These are phyloP conservation scores for Helicosporidium sp. DNA, from an alignment of 139 green algal genomes.

Conservation along the genomic window DNA sequence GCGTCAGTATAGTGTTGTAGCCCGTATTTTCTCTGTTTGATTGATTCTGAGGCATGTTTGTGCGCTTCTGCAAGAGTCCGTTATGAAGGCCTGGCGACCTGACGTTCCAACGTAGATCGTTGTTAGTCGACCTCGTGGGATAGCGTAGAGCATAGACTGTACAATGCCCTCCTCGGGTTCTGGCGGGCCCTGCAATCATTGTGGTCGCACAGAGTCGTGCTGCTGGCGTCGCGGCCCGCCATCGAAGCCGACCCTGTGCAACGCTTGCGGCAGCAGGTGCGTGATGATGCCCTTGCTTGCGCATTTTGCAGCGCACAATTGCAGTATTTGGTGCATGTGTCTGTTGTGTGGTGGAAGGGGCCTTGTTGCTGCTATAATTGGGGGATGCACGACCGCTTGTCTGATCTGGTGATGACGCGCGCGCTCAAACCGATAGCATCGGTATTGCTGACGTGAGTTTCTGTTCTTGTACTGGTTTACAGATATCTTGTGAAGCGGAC, in stretches of 20 bases:
- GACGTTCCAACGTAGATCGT: too few relatives aligned
- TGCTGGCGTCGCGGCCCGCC: conserved; percentile 35
- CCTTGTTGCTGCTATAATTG: too few relatives aligned
- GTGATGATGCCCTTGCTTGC: background rate
- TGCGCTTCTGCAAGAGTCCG: too few relatives aligned
- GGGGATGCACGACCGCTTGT: too few relatives aligned
- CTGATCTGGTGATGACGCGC: background rate
- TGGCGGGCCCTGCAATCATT: conserved; percentile 22
- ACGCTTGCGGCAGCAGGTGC: conserved; percentile 33
- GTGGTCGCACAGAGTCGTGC: conserved; percentile 6
- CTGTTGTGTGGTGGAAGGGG: background rate
- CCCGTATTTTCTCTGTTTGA: too few relatives aligned
- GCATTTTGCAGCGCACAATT: background rate
- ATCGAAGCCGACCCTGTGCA: conserved; percentile 42
- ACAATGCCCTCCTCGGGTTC: conserved; percentile 3
- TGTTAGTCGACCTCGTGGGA: too few relatives aligned
- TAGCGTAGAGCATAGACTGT: too few relatives aligned
- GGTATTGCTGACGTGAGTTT: background rate
- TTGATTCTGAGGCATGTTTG: too few relatives aligned
- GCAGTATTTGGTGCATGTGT: background rate
- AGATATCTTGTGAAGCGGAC: conserved; percentile 28
- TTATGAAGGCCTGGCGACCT: too few relatives aligned
- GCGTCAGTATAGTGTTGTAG: too few relatives aligned
- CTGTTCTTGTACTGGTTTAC: background rate
- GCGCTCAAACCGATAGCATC: background rate